Base-by-base conservation (phyloP, 768 basidiomycete species). In the Mycena albidolilacea region DNA sequence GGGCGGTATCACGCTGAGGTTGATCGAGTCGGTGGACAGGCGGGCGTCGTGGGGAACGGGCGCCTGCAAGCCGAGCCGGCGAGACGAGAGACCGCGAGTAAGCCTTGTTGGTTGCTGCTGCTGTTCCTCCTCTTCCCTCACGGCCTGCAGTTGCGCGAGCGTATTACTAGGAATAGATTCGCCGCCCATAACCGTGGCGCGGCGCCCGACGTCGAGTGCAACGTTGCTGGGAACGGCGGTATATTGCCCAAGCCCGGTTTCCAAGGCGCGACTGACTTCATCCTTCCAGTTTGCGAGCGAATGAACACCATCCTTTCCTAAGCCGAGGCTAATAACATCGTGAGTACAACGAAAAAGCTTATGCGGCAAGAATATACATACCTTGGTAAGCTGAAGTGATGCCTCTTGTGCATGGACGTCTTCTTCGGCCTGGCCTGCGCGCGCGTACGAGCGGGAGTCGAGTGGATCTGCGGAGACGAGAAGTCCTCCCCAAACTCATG, bases 351-450 rank as follows among this genome's bases (percentile, higher is more conserved):
- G 52, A 17, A 7, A 48, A 5, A 46, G 5, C 10, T 35, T 37
- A 58, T 10, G 62, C 9, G 14, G 50, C 35, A 54, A 35, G 69
- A 14, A 5, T 76, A 5, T 74, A 75, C 86, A 64, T 80, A 91
- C 91, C 91, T 92, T 1, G 92, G 90, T 69, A 93, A 82, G 82
- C 92, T 92, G 80, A 89, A 89, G 75, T 91, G 90, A 62, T 90
- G 87, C 76, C 85, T 87, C 80, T 88, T 91, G 81, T 91, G 91
- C 55, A 79, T 80, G 39, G 89, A 88, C 39, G 79, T 81, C 80
- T 89, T 91, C 78, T 83, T 83, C 63, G 65, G 79, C 67, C 79
- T 80, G 60, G 78, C 75, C 57, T 81, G 79, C 23, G 77, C 67
- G 17, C 78, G 77, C 38, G 75, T 78, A 63, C 83, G 83, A 11